Percentiles rank a stretch among this genome's conserved stretches.
These are phyloP conservation scores for Chamaecrista fasciculata DNA, from an alignment of 306 rosid genomes.

Conservation along the genomic window DNA sequence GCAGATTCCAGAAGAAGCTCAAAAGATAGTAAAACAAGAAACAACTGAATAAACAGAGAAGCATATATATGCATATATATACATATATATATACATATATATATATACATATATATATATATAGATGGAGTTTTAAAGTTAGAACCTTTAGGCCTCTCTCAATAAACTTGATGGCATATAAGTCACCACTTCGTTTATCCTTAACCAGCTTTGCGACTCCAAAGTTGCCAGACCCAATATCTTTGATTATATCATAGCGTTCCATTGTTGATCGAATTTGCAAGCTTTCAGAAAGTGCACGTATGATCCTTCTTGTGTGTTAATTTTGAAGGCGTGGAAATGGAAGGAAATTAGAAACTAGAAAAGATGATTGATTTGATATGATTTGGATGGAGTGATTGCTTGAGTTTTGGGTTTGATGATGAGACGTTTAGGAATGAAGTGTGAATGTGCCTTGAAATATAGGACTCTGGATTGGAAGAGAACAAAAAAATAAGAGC, in stretches of 20 bases:
- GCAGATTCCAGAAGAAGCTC: conserved; percentile 9
- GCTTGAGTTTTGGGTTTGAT: conserved; percentile 5
- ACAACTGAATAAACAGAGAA: too few relatives aligned
- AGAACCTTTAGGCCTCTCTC: conserved; percentile 89
- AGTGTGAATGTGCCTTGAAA: not conserved
- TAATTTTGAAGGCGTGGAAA: too few relatives aligned
- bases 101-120: not conserved
- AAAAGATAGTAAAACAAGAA: conserved; percentile 21
- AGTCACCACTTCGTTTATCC: conserved; percentile 72
- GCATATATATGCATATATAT: too few relatives aligned
- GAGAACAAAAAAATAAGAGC: not conserved
- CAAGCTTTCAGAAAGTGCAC: conserved; percentile 12
- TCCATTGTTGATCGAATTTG: conserved; percentile 51
- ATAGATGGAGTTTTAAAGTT: not conserved
- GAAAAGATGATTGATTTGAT: too few relatives aligned
- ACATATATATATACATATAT: too few relatives aligned
- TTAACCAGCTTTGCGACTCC: conserved; percentile 89
- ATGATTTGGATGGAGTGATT: too few relatives aligned
- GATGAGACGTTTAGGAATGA: not conserved
- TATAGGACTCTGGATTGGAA: not conserved
- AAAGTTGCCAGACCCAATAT: conserved; percentile 95
- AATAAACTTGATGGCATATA: conserved; percentile 84
- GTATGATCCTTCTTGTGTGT: too few relatives aligned
- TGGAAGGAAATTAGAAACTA: too few relatives aligned
- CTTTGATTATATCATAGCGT: conserved; percentile 70